phyloP scores from a whole-genome alignment of 495 filamentous ascomycete genomes.

The Extremus antarcticus region DNA sequence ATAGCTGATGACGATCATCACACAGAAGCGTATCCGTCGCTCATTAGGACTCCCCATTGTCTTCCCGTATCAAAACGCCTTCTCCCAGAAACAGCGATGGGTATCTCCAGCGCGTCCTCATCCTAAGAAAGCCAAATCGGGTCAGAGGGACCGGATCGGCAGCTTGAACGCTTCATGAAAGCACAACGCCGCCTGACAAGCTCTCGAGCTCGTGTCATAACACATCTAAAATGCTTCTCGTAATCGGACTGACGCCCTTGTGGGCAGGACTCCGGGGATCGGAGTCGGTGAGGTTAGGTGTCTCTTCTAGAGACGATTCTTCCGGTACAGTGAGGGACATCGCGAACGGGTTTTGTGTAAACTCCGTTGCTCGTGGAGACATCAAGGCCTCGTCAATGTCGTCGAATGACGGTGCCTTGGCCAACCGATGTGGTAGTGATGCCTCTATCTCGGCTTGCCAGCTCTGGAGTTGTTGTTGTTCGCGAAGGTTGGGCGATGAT shows the following conservation, averaged over 20 bases:
- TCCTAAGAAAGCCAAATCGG: not conserved
- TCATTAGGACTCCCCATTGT: too few relatives aligned
- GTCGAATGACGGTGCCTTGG: conserved; percentile 1
- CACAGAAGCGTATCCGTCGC: too few relatives aligned
- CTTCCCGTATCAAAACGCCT: too few relatives aligned
- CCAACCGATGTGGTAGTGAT: conserved; percentile 19
- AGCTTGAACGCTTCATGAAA: not conserved
- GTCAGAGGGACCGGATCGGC: not conserved
- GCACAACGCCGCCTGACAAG: not conserved
- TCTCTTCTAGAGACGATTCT: conserved; percentile 2
- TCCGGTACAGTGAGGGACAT: not conserved
- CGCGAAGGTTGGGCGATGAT: conserved; percentile 27
- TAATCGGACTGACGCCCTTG: conserved; percentile 54
- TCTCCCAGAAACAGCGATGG: not conserved
- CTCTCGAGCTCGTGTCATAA: conserved; percentile 25
- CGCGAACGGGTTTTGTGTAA: conserved; percentile 34
- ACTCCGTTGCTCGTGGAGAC: conserved; percentile 33
- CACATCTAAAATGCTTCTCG: conserved; percentile 47
- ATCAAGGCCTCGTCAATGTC: conserved; percentile 25
- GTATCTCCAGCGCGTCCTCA: not conserved
- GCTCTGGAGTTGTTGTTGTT: conserved; percentile 27
- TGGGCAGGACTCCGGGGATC: conserved; percentile 58
- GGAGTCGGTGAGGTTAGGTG: conserved; percentile 25
- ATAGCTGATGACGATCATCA: not conserved
- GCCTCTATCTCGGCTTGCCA: conserved; percentile 28